Conservation (phyloP, 2,329 filamentous ascomycete genomes). For the Epichloe festucae region DNA sequence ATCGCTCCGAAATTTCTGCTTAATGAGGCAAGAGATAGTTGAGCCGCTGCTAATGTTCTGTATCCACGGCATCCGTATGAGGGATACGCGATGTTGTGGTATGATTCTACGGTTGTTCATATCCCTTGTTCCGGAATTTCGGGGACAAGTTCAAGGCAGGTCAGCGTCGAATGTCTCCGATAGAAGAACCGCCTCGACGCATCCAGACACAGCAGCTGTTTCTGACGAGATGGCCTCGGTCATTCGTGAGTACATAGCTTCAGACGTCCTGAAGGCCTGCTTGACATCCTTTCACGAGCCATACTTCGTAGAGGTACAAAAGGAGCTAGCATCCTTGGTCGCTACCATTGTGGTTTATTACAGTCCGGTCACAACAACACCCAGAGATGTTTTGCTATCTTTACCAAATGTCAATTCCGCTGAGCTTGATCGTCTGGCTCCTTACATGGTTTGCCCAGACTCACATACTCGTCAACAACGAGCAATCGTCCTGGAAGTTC, state of each 20-base stretch:
- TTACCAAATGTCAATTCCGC: constrained; percentile 62
- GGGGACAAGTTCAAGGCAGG: constrained; percentile 12
- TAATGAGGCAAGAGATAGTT: constrained; percentile 64
- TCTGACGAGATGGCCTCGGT: constrained; percentile 43
- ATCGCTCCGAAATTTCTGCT: constrained; percentile 68
- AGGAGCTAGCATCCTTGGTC: constrained; percentile 79
- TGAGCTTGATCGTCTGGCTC: constrained; percentile 53
- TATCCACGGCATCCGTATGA: constrained; percentile 78
- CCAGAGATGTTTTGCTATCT: constrained; percentile 61
- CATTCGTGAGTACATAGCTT: constrained; percentile 81
- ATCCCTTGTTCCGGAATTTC: constrained; percentile 70
- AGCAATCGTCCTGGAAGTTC: constrained; percentile 66
- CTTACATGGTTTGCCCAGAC: constrained; percentile 43
- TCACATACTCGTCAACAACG: constrained; percentile 64
- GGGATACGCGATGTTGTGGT: constrained; percentile 76
- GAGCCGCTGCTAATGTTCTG: constrained; percentile 86
- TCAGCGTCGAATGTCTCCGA: constrained; percentile 13
- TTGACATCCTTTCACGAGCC: constrained; percentile 86
- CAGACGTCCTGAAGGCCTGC: constrained; percentile 78
- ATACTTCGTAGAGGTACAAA: constrained; percentile 93
- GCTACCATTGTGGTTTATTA: constrained; percentile 75
- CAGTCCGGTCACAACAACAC: constrained; percentile 53
- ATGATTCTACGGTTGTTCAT: constrained; percentile 80
- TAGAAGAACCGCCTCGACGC: constrained; percentile 11
- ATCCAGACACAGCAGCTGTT: constrained; percentile 31